phyloP scores from a whole-genome alignment of 148 eudicot genomes.

The Linanthus parryae region DNA sequence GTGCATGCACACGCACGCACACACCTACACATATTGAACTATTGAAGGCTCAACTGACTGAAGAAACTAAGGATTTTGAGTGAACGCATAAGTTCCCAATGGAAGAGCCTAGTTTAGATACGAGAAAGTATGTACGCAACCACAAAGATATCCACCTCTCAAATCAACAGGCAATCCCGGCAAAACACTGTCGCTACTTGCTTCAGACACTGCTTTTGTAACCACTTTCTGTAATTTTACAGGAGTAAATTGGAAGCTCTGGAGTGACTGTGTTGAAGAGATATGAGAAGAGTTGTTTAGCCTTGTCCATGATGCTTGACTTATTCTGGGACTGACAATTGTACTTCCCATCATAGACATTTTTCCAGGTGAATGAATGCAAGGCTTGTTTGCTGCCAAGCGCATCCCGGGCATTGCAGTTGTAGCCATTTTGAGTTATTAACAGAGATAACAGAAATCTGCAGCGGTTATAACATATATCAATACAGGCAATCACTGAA shows the following conservation, averaged over 20 bases:
- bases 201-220: conserved; percentile 66
- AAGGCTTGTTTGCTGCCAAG: conserved; percentile 34
- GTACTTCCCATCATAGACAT: conserved; percentile 37
- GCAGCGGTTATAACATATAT: conserved; percentile 6
- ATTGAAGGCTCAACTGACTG: no score
- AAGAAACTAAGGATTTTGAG: no score
- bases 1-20: no score
- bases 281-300: conserved; percentile 46
- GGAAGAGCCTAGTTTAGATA: no score
- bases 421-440: conserved; percentile 50
- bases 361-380: conserved; percentile 28
- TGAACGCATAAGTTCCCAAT: no score
- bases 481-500: conserved; percentile 3
- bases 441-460: conserved; percentile 11
- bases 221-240: conserved; percentile 31
- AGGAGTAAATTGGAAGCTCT: conserved; percentile 19
- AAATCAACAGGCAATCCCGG: conserved; percentile 80
- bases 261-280: conserved; percentile 35
- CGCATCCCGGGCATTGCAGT: conserved; percentile 48
- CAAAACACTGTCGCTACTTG: conserved; percentile 46
- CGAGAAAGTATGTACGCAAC: neutral
- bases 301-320: conserved; percentile 37
- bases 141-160: conserved; percentile 81
- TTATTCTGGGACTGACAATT: conserved; percentile 31
- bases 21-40: no score